A percentile compares a stretch with the other conserved stretches of the same genome.
phyloP scores from a whole-genome alignment of 257 asterid genomes.

The Gardenia jasminoides region DNA sequence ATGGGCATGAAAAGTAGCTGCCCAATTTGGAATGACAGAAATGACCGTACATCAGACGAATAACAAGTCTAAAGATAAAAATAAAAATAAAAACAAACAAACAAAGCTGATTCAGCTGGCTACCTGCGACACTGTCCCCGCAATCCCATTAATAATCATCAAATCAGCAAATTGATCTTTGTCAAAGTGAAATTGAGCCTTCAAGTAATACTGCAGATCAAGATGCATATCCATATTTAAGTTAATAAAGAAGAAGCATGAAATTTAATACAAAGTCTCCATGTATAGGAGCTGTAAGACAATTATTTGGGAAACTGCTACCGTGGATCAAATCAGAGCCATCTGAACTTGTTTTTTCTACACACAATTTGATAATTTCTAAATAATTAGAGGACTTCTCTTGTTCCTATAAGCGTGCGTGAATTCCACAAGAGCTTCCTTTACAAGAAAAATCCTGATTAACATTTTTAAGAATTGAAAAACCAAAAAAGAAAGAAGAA shows the following conservation, averaged over 20 bases:
- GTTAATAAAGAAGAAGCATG: neutral
- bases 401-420: neutral
- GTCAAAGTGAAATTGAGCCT: conserved; percentile 84
- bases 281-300: neutral
- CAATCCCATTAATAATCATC: conserved; percentile 72
- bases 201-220: conserved; percentile 69
- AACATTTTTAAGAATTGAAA: too few relatives aligned
- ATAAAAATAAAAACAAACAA: neutral
- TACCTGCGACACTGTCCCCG: conserved; percentile 86
- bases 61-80: neutral
- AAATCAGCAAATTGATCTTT: conserved; percentile 90
- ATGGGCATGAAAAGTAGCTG: conserved; percentile 85
- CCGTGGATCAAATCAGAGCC: neutral
- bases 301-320: neutral
- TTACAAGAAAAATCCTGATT: neutral
- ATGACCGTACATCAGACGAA: conserved; percentile 5
- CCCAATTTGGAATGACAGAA: conserved; percentile 15
- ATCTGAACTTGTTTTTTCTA: neutral
- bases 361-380: neutral
- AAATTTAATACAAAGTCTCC: neutral
- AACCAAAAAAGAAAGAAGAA: too few relatives aligned
- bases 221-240: neutral
- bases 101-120: neutral
- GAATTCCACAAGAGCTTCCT: neutral
- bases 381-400: neutral